These are phyloP conservation scores for Rubia balearica DNA, from an alignment of 305 asterid species.

Conservation along the genomic window DNA sequence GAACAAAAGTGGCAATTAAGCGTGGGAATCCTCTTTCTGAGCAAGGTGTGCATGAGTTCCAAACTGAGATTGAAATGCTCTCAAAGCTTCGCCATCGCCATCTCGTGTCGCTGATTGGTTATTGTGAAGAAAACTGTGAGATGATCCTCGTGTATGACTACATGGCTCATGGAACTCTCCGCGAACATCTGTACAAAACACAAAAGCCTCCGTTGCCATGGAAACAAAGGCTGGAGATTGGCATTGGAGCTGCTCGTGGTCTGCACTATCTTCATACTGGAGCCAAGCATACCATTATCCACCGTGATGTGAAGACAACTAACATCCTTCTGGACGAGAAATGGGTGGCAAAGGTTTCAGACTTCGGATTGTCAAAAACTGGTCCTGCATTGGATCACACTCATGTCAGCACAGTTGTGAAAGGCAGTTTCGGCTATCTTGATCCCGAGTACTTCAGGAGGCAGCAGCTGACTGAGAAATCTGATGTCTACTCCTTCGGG, in stretches of 20 bases:
- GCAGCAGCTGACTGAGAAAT: conserved; percentile 80
- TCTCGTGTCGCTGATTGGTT: conserved; percentile 87
- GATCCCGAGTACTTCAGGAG: conserved; percentile 80
- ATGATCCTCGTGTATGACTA: conserved; percentile 92
- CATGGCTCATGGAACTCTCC: conserved; percentile 89
- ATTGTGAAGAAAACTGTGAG: conserved; percentile 85
- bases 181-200: conserved; percentile 88
- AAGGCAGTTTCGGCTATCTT: conserved; percentile 79
- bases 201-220: conserved; percentile 80
- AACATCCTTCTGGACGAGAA: conserved; percentile 84
- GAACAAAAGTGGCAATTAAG: conserved; percentile 76
- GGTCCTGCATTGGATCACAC: conserved; percentile 81
- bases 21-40: conserved; percentile 83
- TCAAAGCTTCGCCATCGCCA: conserved; percentile 93
- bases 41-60: conserved; percentile 84
- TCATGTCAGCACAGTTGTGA: conserved; percentile 87
- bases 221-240: conserved; percentile 91
- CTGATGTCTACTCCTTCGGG: conserved; percentile 83
- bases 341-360: conserved; percentile 92
- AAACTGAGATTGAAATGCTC: conserved; percentile 91
- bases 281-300: conserved; percentile 79
- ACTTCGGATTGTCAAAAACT: conserved; percentile 78
- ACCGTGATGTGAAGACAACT: conserved; percentile 89
- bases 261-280: conserved; percentile 91
- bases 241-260: conserved; percentile 92